A percentile compares a stretch with the other conserved stretches of the same genome.
phyloP scores from a whole-genome alignment of 257 asterid genomes.

The Anisodus acutangulus region DNA sequence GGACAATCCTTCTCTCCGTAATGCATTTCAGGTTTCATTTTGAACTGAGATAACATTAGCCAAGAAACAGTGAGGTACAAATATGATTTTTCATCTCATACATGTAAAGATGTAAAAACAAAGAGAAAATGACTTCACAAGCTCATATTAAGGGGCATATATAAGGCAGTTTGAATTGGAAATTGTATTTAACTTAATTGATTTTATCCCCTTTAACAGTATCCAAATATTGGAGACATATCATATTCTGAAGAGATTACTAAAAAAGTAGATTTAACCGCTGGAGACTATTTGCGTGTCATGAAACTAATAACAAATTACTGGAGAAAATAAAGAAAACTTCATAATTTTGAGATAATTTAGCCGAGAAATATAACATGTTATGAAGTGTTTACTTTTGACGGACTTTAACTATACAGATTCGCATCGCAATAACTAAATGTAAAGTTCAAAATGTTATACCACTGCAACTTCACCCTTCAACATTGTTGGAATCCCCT shows the following conservation, averaged over 20 bases:
- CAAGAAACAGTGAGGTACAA: not conserved
- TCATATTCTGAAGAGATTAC: conserved; percentile 7
- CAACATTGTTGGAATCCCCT: conserved; percentile 91
- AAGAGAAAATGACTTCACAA: conserved; percentile 24
- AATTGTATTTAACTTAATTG: not conserved
- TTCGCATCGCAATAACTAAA: not conserved
- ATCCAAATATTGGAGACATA: not conserved
- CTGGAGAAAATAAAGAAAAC: not conserved
- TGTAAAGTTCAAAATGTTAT: conserved; percentile 26
- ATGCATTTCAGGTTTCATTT: conserved; percentile 92
- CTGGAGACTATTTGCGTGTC: not conserved
- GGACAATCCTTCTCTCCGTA: conserved; percentile 92
- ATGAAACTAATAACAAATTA: not conserved
- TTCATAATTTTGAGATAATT: not conserved
- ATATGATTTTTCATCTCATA: not conserved
- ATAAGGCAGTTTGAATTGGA: not conserved
- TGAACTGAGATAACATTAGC: conserved; percentile 60
- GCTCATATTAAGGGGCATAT: conserved; percentile 20
- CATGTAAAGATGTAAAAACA: not conserved
- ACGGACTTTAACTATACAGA: not conserved
- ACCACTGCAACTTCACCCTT: conserved; percentile 95
- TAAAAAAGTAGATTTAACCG: not conserved
- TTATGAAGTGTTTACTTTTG: not conserved
- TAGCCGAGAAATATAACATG: not conserved
- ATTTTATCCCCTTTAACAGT: not conserved